Evolutionary conservation across 1,139 yeast genomes (phyloP).

Genomic region (Lodderomyces orthopsilosis): DNA sequence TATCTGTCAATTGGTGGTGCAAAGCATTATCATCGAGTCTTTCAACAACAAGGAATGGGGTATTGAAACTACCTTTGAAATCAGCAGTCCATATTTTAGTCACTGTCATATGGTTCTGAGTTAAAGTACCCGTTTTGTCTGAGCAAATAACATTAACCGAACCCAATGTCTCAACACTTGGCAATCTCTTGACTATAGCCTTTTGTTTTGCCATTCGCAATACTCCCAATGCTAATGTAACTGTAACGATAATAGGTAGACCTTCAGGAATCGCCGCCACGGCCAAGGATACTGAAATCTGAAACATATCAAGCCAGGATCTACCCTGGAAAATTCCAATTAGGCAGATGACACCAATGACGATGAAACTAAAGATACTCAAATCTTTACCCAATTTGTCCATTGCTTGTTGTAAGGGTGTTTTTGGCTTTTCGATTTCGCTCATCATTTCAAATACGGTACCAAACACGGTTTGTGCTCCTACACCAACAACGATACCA

Average conservation of each 20-base stretch:
- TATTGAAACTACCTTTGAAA: conserved; percentile 53
- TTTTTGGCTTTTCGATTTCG: conserved; percentile 89
- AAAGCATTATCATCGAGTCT: conserved; percentile 39
- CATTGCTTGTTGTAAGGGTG: conserved; percentile 93
- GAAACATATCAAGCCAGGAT: conserved; percentile 95
- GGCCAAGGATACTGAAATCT: conserved; percentile 91
- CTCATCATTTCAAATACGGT: conserved; percentile 89
- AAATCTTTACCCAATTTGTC: conserved; percentile 89
- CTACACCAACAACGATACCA: conserved; percentile 92
- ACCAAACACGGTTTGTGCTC: conserved; percentile 86
- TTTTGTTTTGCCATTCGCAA: conserved; percentile 90
- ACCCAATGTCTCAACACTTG: conserved; percentile 94
- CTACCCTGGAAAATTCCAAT: conserved; percentile 89
- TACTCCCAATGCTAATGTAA: conserved; percentile 91
- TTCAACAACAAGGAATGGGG: conserved; percentile 49
- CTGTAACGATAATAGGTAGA: conserved; percentile 93
- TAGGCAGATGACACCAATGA: conserved; percentile 83
- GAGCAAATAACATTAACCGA: conserved; percentile 93
- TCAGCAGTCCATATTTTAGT: conserved; percentile 81
- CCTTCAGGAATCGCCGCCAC: conserved; percentile 99
- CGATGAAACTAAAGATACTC: conserved; percentile 74
- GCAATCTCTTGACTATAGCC: conserved; percentile 90
- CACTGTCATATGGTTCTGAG: conserved; percentile 92
- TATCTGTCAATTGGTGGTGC: conserved; percentile 48
- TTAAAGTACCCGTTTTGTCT: conserved; percentile 93